Evolutionary conservation across 1,284 basidiomycete species (phyloP).

Genomic region (Vanrija humicola): DNA sequence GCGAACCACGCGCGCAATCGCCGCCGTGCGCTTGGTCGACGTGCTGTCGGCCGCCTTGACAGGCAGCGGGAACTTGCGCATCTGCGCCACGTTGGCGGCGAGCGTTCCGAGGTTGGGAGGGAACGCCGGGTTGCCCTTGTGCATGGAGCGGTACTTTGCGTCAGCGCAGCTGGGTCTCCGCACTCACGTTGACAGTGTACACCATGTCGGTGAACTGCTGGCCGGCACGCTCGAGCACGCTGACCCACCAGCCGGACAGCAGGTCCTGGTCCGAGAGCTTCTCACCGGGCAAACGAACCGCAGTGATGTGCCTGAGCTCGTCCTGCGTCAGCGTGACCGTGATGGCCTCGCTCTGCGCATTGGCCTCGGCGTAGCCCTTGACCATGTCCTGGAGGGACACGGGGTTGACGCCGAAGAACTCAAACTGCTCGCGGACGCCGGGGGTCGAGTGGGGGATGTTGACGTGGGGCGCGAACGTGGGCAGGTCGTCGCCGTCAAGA

Average conservation of each 20-base stretch:
- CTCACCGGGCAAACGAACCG: constrained; percentile 5
- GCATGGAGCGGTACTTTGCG: constrained; percentile 24
- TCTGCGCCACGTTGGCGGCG: constrained; percentile 29
- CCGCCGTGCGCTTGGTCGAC: constrained; percentile 1
- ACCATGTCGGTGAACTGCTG: constrained; percentile 13
- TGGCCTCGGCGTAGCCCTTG: constrained; percentile 11
- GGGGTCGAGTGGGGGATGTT: constrained; percentile 10
- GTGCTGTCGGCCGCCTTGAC: neutral
- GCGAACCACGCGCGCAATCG: constrained; percentile 12
- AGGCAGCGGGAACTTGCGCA: constrained; percentile 20
- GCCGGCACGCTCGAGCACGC: constrained; percentile 20
- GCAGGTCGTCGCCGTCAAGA: constrained; percentile 17
- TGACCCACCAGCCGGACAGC: constrained; percentile 25
- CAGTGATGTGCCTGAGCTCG: constrained; percentile 14
- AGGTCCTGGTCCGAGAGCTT: constrained; percentile 21
- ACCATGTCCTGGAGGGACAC: constrained; percentile 1
- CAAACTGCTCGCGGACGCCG: constrained; percentile 8
- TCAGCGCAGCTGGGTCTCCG: neutral
- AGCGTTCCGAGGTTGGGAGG: constrained; percentile 22
- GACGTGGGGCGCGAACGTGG: constrained; percentile 19
- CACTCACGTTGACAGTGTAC: constrained; percentile 27
- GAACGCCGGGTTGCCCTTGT: constrained; percentile 22
- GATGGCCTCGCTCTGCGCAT: constrained; percentile 5
- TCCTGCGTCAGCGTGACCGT: constrained; percentile 9
- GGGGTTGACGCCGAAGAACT: constrained; percentile 11